Evolutionary conservation across 2,329 filamentous ascomycete genomes (phyloP).

Genomic region (Fonsecaea nubica): DNA sequence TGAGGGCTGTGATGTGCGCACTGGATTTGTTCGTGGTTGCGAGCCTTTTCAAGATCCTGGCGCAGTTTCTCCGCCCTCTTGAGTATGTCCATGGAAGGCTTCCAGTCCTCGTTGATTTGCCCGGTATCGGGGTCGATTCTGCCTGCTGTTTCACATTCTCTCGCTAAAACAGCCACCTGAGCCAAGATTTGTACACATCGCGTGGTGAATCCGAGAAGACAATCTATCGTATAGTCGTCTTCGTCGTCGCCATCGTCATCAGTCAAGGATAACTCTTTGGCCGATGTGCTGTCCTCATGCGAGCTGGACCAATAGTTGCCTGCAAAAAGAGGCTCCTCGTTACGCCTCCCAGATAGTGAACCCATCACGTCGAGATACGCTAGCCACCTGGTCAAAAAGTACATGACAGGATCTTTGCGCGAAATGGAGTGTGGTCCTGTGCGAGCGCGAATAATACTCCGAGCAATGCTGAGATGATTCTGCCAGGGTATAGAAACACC

Average conservation of each 20-base stretch:
- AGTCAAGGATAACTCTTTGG: slow-evolving; percentile 41
- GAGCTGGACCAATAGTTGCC: slow-evolving; percentile 56
- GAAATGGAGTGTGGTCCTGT: slow-evolving; percentile 63
- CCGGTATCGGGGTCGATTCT: slow-evolving; percentile 63
- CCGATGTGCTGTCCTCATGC: slow-evolving; percentile 40
- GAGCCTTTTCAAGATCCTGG: slow-evolving; percentile 65
- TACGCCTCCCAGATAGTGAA: slow-evolving; percentile 67
- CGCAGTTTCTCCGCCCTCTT: slow-evolving; percentile 66
- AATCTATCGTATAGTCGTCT: slow-evolving; percentile 75
- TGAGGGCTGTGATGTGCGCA: slow-evolving; percentile 49
- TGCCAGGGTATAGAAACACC: slow-evolving; percentile 83
- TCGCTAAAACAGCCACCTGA: slow-evolving; percentile 73
- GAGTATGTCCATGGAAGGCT: slow-evolving; percentile 61
- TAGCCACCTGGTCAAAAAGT: slow-evolving; percentile 82
- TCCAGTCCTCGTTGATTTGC: slow-evolving; percentile 63
- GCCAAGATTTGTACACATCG: slow-evolving; percentile 74
- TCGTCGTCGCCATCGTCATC: slow-evolving; percentile 60
- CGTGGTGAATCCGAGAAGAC: slow-evolving; percentile 78
- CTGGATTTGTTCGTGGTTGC: slow-evolving; percentile 48
- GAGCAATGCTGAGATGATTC: slow-evolving; percentile 75
- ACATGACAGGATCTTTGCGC: slow-evolving; percentile 65
- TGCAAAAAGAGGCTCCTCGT: slow-evolving; percentile 58
- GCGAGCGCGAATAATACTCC: slow-evolving; percentile 74
- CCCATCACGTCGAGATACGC: slow-evolving; percentile 83
- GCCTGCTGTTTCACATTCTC: slow-evolving; percentile 67